Conservation (phyloP, 177 flowering plant genomes). For the Tripterygium wilfordii region DNA sequence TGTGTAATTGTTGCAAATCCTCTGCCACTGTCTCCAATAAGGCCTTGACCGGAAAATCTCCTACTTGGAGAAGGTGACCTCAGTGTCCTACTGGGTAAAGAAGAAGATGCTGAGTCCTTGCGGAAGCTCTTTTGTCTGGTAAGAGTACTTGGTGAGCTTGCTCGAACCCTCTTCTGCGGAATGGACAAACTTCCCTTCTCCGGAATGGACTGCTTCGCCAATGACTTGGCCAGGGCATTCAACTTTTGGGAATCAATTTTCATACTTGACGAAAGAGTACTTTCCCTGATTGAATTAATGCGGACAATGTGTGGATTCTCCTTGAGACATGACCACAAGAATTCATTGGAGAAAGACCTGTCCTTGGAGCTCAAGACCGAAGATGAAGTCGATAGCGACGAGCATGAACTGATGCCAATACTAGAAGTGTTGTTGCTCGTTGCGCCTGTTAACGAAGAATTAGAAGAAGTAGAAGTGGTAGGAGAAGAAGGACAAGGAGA, state of each 20-base stretch:
- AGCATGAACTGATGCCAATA: conserved; percentile 17
- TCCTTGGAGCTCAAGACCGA: conserved; percentile 23
- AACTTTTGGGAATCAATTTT: conserved; percentile 6
- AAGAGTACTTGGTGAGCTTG: conserved; percentile 36
- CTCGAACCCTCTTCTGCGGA: conserved; percentile 35
- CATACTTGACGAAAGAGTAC: neutral
- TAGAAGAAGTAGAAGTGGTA: conserved; percentile 22
- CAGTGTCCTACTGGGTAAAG: conserved; percentile 18
- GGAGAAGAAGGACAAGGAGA: conserved; percentile 24
- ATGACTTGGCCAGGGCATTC: conserved; percentile 3
- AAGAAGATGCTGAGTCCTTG: conserved; percentile 17
- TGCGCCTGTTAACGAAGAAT: conserved; percentile 24
- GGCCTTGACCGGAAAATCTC: too few species aligned
- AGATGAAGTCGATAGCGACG: conserved; percentile 18
- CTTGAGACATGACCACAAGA: conserved; percentile 44
- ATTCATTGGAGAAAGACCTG: conserved; percentile 58
- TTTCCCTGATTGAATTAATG: conserved; percentile 15
- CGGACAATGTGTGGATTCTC: conserved; percentile 53
- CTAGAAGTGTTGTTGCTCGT: conserved; percentile 10
- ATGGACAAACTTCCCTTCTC: conserved; percentile 1
- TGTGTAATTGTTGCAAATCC: conserved; percentile 1
- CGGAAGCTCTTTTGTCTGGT: conserved; percentile 50
- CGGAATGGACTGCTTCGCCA: conserved; percentile 5
- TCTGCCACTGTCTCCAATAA: conserved; percentile 14
- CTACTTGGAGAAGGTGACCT: conserved; percentile 52